A percentile compares a stretch with the other conserved stretches of the same genome.
These are phyloP conservation scores for Yamadazyma phyllophila DNA, from an alignment of 805 yeast genomes.

Conservation along the genomic window DNA sequence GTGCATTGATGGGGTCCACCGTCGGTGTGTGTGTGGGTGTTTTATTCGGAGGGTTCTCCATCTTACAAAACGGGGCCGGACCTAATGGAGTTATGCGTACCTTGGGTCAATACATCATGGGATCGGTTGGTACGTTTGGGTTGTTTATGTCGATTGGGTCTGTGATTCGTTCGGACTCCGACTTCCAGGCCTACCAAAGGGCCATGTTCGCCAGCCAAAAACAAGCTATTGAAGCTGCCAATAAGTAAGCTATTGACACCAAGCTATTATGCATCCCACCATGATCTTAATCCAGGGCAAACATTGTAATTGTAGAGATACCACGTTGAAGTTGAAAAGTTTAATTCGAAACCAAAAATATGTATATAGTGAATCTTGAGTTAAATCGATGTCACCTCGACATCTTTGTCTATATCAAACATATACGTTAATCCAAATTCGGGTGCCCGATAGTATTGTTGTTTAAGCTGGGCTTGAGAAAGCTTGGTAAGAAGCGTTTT, in stretches of 20 bases:
- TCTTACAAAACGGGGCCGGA: constrained; percentile 93
- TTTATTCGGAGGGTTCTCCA: constrained; percentile 89
- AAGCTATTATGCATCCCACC: neutral
- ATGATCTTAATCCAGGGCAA: too few species aligned
- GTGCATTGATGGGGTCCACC: constrained; percentile 90
- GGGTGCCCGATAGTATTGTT: constrained; percentile 55
- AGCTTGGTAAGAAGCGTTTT: constrained; percentile 53
- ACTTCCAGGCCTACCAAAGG: constrained; percentile 28
- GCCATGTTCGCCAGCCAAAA: constrained; percentile 30
- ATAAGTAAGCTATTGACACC: neutral
- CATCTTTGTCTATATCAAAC: constrained; percentile 35
- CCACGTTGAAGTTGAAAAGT: too few species aligned
- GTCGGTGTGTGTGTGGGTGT: constrained; percentile 95
- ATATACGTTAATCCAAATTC: constrained; percentile 72
- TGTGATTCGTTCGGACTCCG: constrained; percentile 74
- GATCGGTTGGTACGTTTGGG: constrained; percentile 96
- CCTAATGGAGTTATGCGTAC: constrained; percentile 97
- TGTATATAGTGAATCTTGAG: constrained; percentile 8
- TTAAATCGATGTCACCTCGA: constrained; percentile 1
- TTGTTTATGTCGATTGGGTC: constrained; percentile 96
- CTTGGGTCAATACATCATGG: constrained; percentile 92
- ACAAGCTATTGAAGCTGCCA: constrained; percentile 4
- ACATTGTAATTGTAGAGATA: too few species aligned
- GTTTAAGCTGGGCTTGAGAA: constrained; percentile 40
- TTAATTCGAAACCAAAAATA: neutral